Evolutionary conservation across 306 rosid species (phyloP).

Genomic region (Fragaria vesca): DNA sequence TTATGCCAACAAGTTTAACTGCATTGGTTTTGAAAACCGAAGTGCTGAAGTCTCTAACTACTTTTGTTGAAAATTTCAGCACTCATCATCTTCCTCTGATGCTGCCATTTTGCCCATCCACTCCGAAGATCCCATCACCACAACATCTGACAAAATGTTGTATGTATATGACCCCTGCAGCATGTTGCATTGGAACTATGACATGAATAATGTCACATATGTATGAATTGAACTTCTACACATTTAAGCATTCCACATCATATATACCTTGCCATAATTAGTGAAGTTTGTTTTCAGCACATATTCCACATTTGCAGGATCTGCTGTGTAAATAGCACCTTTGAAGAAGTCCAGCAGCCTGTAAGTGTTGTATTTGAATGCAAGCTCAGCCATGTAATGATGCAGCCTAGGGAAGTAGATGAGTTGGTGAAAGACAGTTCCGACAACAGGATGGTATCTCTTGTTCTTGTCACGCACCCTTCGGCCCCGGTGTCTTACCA

Average conservation of each 20-base stretch:
- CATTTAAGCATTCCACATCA: background rate
- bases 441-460: constrained; percentile 25
- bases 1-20: constrained; percentile 13
- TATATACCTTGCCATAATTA: constrained; percentile 32
- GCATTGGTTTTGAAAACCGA: constrained; percentile 19
- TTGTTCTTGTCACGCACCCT: background rate
- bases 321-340: constrained; percentile 22
- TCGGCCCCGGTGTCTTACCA: background rate
- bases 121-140: constrained; percentile 19
- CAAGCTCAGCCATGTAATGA: constrained; percentile 26
- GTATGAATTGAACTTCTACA: background rate
- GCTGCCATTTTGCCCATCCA: constrained; percentile 19
- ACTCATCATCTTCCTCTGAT: constrained; percentile 14
- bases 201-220: background rate
- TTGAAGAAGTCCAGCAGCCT: constrained; percentile 20
- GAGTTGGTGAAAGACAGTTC: constrained; percentile 6
- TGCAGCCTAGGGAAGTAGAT: constrained; percentile 24
- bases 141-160: background rate
- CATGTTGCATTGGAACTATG: background rate
- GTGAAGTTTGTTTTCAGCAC: constrained; percentile 34
- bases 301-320: constrained; percentile 31
- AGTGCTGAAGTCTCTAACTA: constrained; percentile 14
- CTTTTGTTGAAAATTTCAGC: constrained; percentile 15
- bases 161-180: constrained; percentile 11
- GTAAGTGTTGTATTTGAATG: constrained; percentile 10